Conservation (phyloP, 2,329 filamentous ascomycete genomes). For the Colletotrichum caudatum region DNA sequence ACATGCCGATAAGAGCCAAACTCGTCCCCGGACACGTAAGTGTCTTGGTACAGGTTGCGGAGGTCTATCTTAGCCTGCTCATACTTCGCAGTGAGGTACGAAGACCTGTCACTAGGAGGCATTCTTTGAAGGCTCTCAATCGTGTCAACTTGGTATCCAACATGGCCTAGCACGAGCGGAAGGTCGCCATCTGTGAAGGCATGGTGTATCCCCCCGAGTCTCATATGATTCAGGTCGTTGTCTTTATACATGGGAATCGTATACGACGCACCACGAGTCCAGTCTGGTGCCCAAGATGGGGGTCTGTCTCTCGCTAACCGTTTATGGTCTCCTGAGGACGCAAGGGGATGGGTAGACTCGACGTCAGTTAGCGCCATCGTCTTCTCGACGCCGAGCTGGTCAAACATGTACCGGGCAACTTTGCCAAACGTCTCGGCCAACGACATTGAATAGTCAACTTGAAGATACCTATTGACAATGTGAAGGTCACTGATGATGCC, state of each 20-base stretch:
- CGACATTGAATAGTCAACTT: slow-evolving; percentile 11
- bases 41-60: neutral
- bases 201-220: neutral
- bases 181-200: neutral
- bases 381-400: slow-evolving; percentile 7
- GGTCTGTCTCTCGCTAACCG: neutral
- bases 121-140: neutral
- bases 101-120: neutral
- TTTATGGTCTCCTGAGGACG: neutral
- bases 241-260: slow-evolving; percentile 1
- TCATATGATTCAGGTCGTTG: slow-evolving; percentile 10
- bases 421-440: neutral
- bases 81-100: neutral
- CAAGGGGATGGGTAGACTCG: neutral
- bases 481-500: slow-evolving; percentile 9
- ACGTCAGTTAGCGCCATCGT: neutral
- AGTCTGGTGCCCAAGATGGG: slow-evolving; percentile 27
- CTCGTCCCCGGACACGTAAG: slow-evolving; percentile 7
- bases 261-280: slow-evolving; percentile 8
- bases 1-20: slow-evolving; percentile 16
- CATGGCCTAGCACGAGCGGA: slow-evolving; percentile 14
- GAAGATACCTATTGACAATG: neutral
- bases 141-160: neutral
- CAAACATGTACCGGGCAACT: slow-evolving; percentile 17
- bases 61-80: neutral